Evolutionary conservation across 352 stramenopile genomes (phyloP).

Genomic region (Phytophthora niederhauseri): DNA sequence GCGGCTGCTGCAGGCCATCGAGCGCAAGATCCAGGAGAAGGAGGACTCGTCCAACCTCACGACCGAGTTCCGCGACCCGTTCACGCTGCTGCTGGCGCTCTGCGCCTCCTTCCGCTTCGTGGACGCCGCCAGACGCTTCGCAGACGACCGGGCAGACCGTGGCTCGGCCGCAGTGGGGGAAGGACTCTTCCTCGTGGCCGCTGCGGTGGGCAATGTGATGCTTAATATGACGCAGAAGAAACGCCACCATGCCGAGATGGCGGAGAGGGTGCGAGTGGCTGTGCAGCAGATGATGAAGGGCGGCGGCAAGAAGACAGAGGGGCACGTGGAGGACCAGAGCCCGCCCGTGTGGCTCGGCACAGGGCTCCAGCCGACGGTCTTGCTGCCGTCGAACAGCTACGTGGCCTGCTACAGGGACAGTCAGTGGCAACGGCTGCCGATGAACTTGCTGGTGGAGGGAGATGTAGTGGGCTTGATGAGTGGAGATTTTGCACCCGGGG

Average conservation of each 20-base stretch:
- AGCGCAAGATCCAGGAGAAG: slow-evolving; percentile 77
- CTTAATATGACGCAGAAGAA: slow-evolving; percentile 71
- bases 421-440: slow-evolving; percentile 82
- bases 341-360: slow-evolving; percentile 32
- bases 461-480: slow-evolving; percentile 87
- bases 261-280: slow-evolving; percentile 71
- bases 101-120: slow-evolving; percentile 69
- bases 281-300: slow-evolving; percentile 60
- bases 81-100: slow-evolving; percentile 67
- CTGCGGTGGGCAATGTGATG: slow-evolving; percentile 61
- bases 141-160: slow-evolving; percentile 31
- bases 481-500: slow-evolving; percentile 75
- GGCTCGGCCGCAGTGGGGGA: slow-evolving; percentile 48
- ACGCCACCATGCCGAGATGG: slow-evolving; percentile 81
- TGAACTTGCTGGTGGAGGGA: slow-evolving; percentile 84
- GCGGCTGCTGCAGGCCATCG: slow-evolving; percentile 66
- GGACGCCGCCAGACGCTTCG: slow-evolving; percentile 47
- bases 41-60: slow-evolving; percentile 64
- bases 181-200: slow-evolving; percentile 62
- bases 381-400: slow-evolving; percentile 82
- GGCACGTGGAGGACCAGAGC: slow-evolving; percentile 6
- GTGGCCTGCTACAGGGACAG: slow-evolving; percentile 81
- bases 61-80: slow-evolving; percentile 77
- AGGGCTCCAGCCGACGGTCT: slow-evolving; percentile 41
- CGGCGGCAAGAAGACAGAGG: slow-evolving; percentile 6